A percentile compares a stretch with the other conserved stretches of the same genome.
Conservation (phyloP, 2,329 filamentous ascomycete genomes). For the Fusarium poae region DNA sequence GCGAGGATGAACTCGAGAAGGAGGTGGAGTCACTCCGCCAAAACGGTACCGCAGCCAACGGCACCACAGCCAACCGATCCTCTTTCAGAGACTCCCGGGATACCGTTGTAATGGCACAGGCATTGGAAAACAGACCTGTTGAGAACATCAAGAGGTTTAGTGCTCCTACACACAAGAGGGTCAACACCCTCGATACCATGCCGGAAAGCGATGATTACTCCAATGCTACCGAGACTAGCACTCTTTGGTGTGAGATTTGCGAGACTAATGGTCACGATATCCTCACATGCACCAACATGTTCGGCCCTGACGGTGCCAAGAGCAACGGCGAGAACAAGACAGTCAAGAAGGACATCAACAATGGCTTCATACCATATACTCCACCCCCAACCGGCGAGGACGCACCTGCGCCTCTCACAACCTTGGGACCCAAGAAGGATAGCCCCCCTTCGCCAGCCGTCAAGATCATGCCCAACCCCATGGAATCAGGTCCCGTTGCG, state of each 20-base stretch:
- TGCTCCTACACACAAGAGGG: slow-evolving; percentile 64
- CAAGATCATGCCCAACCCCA: slow-evolving; percentile 69
- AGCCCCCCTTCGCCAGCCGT: slow-evolving; percentile 56
- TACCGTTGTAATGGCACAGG: slow-evolving; percentile 71
- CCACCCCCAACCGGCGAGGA: slow-evolving; percentile 59
- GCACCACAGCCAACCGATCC: slow-evolving; percentile 61
- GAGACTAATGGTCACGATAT: slow-evolving; percentile 94
- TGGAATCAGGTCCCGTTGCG: slow-evolving; percentile 76
- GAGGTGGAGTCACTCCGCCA: slow-evolving; percentile 77
- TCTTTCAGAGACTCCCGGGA: slow-evolving; percentile 76
- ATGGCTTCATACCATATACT: slow-evolving; percentile 56
- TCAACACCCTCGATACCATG: slow-evolving; percentile 74
- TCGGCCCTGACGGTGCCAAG: slow-evolving; percentile 63
- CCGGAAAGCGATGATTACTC: slow-evolving; percentile 78
- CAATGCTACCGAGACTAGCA: slow-evolving; percentile 77
- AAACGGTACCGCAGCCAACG: slow-evolving; percentile 59
- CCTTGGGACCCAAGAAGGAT: slow-evolving; percentile 62
- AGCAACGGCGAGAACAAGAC: slow-evolving; percentile 50
- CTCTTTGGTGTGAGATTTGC: slow-evolving; percentile 94
- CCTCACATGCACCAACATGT: slow-evolving; percentile 93
- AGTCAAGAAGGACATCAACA: slow-evolving; percentile 54
- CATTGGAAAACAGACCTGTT: slow-evolving; percentile 61
- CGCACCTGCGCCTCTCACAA: slow-evolving; percentile 68
- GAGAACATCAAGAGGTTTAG: slow-evolving; percentile 63
- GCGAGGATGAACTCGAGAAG: slow-evolving; percentile 88